phyloP scores from a whole-genome alignment of 2,329 filamentous ascomycete species.

The Aaosphaeria pasadenensis region DNA sequence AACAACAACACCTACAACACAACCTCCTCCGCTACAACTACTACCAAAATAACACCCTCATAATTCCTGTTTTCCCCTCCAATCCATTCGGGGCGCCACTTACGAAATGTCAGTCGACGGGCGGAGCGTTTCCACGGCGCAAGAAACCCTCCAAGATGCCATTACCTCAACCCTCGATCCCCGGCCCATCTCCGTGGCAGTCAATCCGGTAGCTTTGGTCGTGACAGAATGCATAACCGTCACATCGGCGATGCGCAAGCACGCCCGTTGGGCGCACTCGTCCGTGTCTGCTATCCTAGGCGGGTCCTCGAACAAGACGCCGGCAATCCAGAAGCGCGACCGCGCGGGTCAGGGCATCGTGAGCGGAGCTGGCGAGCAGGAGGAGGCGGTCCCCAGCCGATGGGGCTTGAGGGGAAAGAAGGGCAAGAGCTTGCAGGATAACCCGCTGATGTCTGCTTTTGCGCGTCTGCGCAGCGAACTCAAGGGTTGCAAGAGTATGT shows the following conservation, averaged over 20 bases:
- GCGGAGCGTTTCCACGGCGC: conserved; percentile 15
- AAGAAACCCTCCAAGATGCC: conserved; percentile 22
- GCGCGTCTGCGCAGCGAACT: conserved; percentile 84
- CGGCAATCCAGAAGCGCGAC: conserved; percentile 33
- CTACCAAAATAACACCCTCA: conserved; percentile 4
- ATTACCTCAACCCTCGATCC: conserved; percentile 15
- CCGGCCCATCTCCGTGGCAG: conserved; percentile 66
- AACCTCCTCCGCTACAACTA: conserved; percentile 11
- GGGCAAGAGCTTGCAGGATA: conserved; percentile 95
- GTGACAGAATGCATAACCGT: conserved; percentile 99
- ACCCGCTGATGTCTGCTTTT: conserved; percentile 93
- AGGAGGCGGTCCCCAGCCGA: conserved; percentile 69
- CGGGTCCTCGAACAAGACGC: conserved; percentile 55
- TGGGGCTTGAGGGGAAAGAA: conserved; percentile 95
- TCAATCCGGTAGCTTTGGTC: conserved; percentile 87
- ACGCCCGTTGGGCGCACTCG: conserved; percentile 92
- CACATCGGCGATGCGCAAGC: conserved; percentile 96
- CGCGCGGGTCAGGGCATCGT: conserved; percentile 33
- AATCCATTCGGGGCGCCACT: too few species aligned
- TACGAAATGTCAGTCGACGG: conserved; percentile 27
- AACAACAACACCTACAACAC: conserved; percentile 6
- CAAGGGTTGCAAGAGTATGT: conserved; percentile 73
- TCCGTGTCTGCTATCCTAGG: conserved; percentile 95
- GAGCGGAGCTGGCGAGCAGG: conserved; percentile 34
- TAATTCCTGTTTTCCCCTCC: background rate